Evolutionary conservation across 495 filamentous ascomycete genomes (phyloP).

Genomic region (Hypoxylon crocopeplum): DNA sequence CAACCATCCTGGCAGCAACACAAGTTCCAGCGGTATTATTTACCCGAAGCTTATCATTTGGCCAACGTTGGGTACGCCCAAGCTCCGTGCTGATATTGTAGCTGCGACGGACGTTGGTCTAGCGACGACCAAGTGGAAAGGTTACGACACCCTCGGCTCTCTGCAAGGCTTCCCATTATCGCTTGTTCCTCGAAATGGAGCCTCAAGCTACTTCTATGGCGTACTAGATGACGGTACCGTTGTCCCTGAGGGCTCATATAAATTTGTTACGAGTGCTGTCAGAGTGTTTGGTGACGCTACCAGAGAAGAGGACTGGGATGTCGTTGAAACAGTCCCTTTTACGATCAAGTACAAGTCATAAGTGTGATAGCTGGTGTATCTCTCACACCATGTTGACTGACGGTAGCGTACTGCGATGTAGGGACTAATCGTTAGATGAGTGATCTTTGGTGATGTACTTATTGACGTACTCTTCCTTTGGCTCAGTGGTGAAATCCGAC

Average conservation of each 20-base stretch:
- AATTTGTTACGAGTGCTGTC: conserved; percentile 9
- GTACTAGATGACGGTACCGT: conserved; percentile 23
- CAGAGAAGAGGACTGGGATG: conserved; percentile 10
- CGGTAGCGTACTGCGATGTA: no score
- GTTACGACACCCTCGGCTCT: conserved; percentile 22
- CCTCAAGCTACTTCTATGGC: conserved; percentile 14
- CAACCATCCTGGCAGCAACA: conserved; percentile 1
- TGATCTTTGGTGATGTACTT: no score
- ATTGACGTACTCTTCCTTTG: no score
- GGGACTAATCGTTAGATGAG: no score
- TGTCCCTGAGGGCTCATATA: conserved; percentile 34
- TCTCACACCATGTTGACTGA: no score
- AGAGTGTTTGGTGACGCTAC: conserved; percentile 10
- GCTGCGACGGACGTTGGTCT: conserved; percentile 17
- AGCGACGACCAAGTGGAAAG: conserved; percentile 27
- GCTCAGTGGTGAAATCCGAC: no score
- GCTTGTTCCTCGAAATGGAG: conserved; percentile 7
- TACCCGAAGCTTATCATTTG: neutral
- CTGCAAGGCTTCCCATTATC: conserved; percentile 27
- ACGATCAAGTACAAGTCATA: conserved; percentile 1
- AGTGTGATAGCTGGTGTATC: no score
- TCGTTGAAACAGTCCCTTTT: conserved; percentile 12
- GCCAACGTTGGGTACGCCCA: conserved; percentile 16
- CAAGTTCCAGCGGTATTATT: neutral
- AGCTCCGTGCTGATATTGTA: conserved; percentile 36